phyloP scores from a whole-genome alignment of 2,329 filamentous ascomycete genomes.

The Thielaviopsis populi region DNA sequence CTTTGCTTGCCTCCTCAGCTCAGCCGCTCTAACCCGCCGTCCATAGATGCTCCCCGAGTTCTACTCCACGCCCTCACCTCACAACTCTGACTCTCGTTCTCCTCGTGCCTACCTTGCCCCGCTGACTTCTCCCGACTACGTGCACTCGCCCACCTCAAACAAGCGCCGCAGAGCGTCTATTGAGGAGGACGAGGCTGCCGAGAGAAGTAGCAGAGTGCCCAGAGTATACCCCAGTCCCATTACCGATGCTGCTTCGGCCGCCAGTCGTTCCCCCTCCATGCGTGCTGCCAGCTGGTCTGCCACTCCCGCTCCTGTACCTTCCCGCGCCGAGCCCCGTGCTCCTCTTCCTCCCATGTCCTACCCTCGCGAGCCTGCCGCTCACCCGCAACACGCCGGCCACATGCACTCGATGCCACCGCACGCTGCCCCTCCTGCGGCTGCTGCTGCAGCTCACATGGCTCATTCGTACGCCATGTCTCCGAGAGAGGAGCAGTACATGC shows the following conservation, averaged over 20 bases:
- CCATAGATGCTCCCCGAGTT: constrained; percentile 25
- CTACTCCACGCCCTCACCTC: constrained; percentile 22
- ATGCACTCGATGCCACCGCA: background rate
- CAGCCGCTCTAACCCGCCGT: background rate
- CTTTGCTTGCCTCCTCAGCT: background rate
- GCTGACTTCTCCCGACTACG: constrained; percentile 32
- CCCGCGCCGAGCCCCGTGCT: constrained; percentile 3
- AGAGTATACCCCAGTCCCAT: constrained; percentile 30
- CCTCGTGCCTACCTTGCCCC: constrained; percentile 23
- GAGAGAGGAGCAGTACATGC: background rate
- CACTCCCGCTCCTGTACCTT: background rate
- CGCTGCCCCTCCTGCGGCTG: background rate
- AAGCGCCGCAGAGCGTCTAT: constrained; percentile 33
- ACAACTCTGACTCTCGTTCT: constrained; percentile 24
- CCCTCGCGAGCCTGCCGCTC: constrained; percentile 3
- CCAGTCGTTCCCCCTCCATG: constrained; percentile 8
- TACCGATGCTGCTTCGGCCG: constrained; percentile 8
- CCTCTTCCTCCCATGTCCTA: constrained; percentile 8
- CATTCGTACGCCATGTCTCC: background rate
- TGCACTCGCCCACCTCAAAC: constrained; percentile 31
- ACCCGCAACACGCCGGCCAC: background rate
- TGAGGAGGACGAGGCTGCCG: constrained; percentile 26
- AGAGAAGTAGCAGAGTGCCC: constrained; percentile 32
- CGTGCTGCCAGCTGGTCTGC: constrained; percentile 9
- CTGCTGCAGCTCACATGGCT: background rate